Conservation (phyloP, 1,284 basidiomycete species). For the Leccinum variabile region DNA sequence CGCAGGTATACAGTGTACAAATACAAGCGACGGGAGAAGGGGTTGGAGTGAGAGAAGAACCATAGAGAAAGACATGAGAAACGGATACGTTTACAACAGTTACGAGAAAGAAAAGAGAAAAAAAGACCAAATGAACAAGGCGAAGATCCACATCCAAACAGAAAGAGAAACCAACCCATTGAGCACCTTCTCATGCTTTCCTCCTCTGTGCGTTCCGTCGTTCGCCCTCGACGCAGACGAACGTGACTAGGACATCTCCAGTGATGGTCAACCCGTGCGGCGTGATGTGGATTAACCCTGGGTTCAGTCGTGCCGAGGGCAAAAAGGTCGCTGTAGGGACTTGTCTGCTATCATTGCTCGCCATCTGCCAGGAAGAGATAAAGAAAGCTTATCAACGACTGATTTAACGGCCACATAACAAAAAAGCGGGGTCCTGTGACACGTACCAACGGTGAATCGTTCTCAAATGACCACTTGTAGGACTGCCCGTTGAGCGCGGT, state of each 20-base stretch:
- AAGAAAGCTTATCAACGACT: background rate
- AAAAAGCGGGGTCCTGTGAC: background rate
- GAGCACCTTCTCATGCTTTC: conserved; percentile 7
- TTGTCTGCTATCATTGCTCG: conserved; percentile 36
- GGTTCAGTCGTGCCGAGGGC: conserved; percentile 27
- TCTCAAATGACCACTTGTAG: conserved; percentile 38
- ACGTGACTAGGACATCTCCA: conserved; percentile 34
- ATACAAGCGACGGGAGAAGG: background rate
- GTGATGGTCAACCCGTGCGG: conserved; percentile 36
- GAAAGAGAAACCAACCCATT: background rate
- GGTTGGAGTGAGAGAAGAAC: background rate
- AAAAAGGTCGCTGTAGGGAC: conserved; percentile 34
- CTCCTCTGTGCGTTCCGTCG: conserved; percentile 32
- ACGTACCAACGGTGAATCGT: conserved; percentile 34
- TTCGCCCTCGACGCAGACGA: conserved; percentile 37
- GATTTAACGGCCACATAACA: background rate
- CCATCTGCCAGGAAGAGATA: conserved; percentile 22
- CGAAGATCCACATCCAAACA: background rate
- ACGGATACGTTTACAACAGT: background rate
- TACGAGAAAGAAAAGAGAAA: background rate
- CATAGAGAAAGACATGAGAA: background rate
- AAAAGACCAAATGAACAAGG: background rate
- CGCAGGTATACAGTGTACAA: background rate
- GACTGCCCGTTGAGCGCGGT: conserved; percentile 37
- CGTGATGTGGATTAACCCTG: conserved; percentile 35